Evolutionary conservation across 306 rosid genomes (phyloP).

Genomic region (Quercus robur): DNA sequence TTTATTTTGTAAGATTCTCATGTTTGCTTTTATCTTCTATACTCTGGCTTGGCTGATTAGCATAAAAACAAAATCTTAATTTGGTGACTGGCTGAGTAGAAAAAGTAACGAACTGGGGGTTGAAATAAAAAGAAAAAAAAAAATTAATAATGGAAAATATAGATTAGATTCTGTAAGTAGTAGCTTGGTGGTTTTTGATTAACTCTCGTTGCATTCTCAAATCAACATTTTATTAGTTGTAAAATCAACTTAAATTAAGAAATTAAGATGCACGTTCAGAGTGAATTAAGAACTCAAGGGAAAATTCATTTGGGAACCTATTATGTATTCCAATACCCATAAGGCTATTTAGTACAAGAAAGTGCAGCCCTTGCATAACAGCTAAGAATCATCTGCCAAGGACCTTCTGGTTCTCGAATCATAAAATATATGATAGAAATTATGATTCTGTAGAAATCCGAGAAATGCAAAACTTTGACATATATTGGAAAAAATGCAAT

Average conservation of each 20-base stretch:
- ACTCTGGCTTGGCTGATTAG: background rate
- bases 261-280: background rate
- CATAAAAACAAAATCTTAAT: background rate
- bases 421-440: background rate
- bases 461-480: background rate
- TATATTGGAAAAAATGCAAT: background rate
- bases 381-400: background rate
- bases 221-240: background rate
- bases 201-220: background rate
- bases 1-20: background rate
- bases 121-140: background rate
- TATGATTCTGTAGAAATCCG: background rate
- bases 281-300: background rate
- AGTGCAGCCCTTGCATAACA: background rate
- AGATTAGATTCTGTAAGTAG: background rate
- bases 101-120: background rate
- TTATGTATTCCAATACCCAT: too few relatives aligned
- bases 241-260: background rate
- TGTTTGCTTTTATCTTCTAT: background rate
- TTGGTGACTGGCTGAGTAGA: background rate
- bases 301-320: background rate
- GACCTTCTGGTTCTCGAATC: background rate
- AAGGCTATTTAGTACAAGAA: background rate
- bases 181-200: background rate
- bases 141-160: background rate